phyloP scores from a whole-genome alignment of 1,284 basidiomycete species.

The Phellinidium pouzarii region DNA sequence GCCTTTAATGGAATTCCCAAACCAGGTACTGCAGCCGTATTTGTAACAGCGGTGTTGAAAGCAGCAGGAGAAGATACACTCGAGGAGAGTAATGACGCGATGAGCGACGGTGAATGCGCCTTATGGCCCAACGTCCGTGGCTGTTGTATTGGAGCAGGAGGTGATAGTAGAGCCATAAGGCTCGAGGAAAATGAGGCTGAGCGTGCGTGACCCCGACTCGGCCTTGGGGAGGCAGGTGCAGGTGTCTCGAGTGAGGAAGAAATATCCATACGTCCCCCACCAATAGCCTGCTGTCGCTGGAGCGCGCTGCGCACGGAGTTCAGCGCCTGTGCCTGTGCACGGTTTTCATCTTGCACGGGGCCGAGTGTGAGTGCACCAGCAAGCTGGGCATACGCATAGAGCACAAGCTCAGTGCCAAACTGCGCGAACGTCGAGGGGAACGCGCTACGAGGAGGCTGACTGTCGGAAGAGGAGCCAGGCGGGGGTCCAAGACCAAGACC shows the following conservation, averaged over 20 bases:
- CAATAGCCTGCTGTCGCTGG: slow-evolving; percentile 41
- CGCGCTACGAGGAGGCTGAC: slow-evolving; percentile 31
- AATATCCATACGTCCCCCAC: slow-evolving; percentile 76
- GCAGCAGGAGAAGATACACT: slow-evolving; percentile 15
- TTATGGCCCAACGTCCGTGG: slow-evolving; percentile 19
- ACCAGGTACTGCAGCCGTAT: slow-evolving; percentile 1
- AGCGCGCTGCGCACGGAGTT: slow-evolving; percentile 12
- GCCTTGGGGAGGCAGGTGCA: slow-evolving; percentile 7
- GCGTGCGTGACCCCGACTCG: slow-evolving; percentile 38
- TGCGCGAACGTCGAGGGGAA: slow-evolving; percentile 35
- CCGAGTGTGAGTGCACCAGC: slow-evolving; percentile 55
- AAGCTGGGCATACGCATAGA: slow-evolving; percentile 84
- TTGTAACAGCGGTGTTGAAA: neutral
- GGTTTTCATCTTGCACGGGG: slow-evolving; percentile 22
- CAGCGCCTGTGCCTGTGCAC: slow-evolving; percentile 5
- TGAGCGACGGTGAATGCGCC: slow-evolving; percentile 13
- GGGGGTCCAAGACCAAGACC: slow-evolving; percentile 42
- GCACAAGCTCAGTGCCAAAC: slow-evolving; percentile 57
- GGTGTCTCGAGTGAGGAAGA: slow-evolving; percentile 36
- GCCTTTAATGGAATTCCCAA: slow-evolving; percentile 8
- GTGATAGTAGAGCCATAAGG: slow-evolving; percentile 48
- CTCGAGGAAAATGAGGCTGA: slow-evolving; percentile 50
- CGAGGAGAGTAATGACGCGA: slow-evolving; percentile 13
- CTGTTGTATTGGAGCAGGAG: slow-evolving; percentile 25
- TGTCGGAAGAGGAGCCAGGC: slow-evolving; percentile 19